Evolutionary conservation across 495 filamentous ascomycete species (phyloP).

Genomic region (Xylaria acuta): DNA sequence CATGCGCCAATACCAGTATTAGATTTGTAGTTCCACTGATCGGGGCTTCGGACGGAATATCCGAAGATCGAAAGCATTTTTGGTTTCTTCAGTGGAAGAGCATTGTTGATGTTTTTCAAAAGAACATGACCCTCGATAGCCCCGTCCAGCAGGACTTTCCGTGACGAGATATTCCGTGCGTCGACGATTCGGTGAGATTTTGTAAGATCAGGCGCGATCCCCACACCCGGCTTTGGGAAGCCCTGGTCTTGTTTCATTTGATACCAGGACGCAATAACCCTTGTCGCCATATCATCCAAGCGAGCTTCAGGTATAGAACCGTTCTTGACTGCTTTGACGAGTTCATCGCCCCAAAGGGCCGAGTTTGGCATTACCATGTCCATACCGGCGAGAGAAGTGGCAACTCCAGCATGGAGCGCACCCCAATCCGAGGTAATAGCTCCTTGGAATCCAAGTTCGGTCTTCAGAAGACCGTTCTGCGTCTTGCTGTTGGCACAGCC

Average conservation of each 20-base stretch:
- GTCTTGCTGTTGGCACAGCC: slow-evolving; percentile 59
- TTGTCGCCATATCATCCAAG: slow-evolving; percentile 50
- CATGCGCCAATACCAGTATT: slow-evolving; percentile 18
- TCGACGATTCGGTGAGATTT: slow-evolving; percentile 50
- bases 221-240: slow-evolving; percentile 43
- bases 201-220: slow-evolving; percentile 53
- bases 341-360: slow-evolving; percentile 38
- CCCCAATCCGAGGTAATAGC: slow-evolving; percentile 62
- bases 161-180: slow-evolving; percentile 39
- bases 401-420: slow-evolving; percentile 53
- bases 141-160: slow-evolving; percentile 34
- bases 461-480: slow-evolving; percentile 59
- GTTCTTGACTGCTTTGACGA: slow-evolving; percentile 40
- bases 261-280: slow-evolving; percentile 54
- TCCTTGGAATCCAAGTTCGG: slow-evolving; percentile 62
- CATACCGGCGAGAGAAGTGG: slow-evolving; percentile 51
- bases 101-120: slow-evolving; percentile 55
- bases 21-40: slow-evolving; percentile 23
- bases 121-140: slow-evolving; percentile 54
- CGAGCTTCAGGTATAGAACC: slow-evolving; percentile 46
- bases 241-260: slow-evolving; percentile 47
- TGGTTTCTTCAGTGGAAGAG: slow-evolving; percentile 52
- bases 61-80: slow-evolving; percentile 40
- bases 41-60: slow-evolving; percentile 34
- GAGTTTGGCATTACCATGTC: slow-evolving; percentile 61